These are phyloP conservation scores for Penicillium sp. DNA, from an alignment of 2,329 filamentous ascomycete genomes.

Conservation along the genomic window DNA sequence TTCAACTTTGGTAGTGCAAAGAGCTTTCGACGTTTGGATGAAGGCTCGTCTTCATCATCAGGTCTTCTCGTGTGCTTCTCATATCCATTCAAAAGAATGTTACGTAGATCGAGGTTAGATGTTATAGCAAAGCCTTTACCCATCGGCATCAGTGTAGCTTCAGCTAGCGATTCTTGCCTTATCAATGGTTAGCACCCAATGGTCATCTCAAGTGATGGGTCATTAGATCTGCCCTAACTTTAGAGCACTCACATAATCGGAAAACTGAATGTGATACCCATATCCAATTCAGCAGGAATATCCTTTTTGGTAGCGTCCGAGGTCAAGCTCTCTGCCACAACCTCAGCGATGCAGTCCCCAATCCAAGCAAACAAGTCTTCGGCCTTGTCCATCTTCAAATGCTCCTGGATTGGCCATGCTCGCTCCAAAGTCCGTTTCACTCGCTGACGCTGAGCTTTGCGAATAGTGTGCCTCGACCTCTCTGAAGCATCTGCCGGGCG, in stretches of 20 bases:
- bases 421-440: constrained; percentile 49
- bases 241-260: constrained; percentile 46
- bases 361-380: constrained; percentile 80
- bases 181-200: constrained; percentile 13
- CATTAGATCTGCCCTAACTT: neutral
- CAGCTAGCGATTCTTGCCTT: constrained; percentile 53
- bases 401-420: constrained; percentile 55
- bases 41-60: constrained; percentile 40
- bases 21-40: constrained; percentile 45
- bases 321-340: constrained; percentile 57
- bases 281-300: constrained; percentile 46
- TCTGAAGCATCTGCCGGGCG: constrained; percentile 33
- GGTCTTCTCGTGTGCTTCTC: constrained; percentile 49
- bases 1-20: constrained; percentile 62
- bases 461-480: constrained; percentile 43
- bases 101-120: constrained; percentile 54
- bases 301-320: constrained; percentile 39
- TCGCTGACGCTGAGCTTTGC: constrained; percentile 48
- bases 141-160: constrained; percentile 58
- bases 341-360: constrained; percentile 70
- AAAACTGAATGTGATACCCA: constrained; percentile 52
- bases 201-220: neutral
- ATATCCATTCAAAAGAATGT: constrained; percentile 55
- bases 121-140: constrained; percentile 59
- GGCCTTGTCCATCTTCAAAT: constrained; percentile 63